These are phyloP conservation scores for Raphidocelis subcapitata DNA, from an alignment of 139 green algal genomes.

Conservation along the genomic window DNA sequence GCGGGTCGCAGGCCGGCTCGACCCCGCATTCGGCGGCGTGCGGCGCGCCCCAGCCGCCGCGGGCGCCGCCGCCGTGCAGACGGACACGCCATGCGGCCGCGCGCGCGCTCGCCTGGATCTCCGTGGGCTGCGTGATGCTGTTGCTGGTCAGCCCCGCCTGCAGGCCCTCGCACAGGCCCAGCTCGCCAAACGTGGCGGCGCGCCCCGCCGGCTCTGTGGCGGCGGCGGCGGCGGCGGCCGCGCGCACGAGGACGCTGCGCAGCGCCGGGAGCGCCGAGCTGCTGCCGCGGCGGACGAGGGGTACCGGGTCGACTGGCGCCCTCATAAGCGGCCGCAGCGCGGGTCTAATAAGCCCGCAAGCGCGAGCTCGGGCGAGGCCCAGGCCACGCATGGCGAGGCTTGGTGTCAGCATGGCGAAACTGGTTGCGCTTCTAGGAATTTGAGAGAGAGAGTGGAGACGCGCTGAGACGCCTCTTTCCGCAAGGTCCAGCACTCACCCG, in stretches of 20 bases:
- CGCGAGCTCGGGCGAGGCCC: no score
- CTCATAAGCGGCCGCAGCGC: no score
- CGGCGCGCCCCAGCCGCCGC: not conserved
- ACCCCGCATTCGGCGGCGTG: not conserved
- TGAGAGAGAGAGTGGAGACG: no score
- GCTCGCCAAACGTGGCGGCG: slow-evolving; percentile 38
- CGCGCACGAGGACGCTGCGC: not conserved
- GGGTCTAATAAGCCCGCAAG: no score
- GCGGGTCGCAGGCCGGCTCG: not conserved
- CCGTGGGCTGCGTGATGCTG: slow-evolving; percentile 70
- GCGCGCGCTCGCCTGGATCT: slow-evolving; percentile 76
- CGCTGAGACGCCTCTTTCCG: no score
- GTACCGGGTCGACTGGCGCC: not conserved
- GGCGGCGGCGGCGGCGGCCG: not conserved
- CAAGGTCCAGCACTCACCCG: no score
- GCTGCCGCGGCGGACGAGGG: not conserved
- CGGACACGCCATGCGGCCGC: no score
- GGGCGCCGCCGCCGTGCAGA: no score
- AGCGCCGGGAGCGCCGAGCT: not conserved
- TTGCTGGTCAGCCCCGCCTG: slow-evolving; percentile 53
- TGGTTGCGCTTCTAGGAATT: no score
- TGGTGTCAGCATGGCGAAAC: no score
- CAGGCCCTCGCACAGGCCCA: slow-evolving; percentile 49
- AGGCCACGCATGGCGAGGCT: no score
- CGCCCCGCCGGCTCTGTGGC: not conserved